Evolutionary conservation across 148 eudicot genomes (phyloP).

Genomic region (Talinum fruticosum): DNA sequence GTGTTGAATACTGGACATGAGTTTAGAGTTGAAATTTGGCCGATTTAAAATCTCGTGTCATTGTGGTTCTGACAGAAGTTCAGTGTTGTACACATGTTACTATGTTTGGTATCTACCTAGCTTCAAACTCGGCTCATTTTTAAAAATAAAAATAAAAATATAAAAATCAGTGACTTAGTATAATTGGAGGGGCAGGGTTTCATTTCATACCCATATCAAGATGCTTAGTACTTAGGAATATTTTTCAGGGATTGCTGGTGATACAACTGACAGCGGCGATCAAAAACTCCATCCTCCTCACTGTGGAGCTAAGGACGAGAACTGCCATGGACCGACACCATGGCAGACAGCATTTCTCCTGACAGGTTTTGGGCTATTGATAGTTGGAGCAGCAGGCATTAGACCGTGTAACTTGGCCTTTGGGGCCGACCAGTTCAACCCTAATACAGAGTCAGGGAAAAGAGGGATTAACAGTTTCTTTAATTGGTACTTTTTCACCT

Average conservation of each 20-base stretch:
- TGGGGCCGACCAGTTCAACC: slow-evolving; percentile 94
- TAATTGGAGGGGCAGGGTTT: too few species aligned
- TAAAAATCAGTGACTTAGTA: too few species aligned
- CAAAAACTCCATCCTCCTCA: slow-evolving; percentile 66
- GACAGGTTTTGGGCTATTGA: slow-evolving; percentile 55
- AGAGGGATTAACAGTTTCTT: slow-evolving; percentile 81
- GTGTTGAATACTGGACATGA: too few species aligned
- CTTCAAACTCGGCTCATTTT: too few species aligned
- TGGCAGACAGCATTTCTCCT: slow-evolving; percentile 51
- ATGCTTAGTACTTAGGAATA: too few species aligned
- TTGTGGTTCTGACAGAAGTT: too few species aligned
- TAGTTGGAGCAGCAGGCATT: slow-evolving; percentile 69
- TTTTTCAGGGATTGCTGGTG: slow-evolving; percentile 58
- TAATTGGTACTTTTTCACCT: slow-evolving; percentile 92
- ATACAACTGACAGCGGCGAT: slow-evolving; percentile 62
- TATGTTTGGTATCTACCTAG: too few species aligned
- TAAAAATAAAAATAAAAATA: too few species aligned
- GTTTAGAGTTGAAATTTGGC: background rate
- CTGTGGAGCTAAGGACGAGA: slow-evolving; percentile 35
- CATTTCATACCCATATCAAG: too few species aligned
- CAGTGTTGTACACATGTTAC: too few species aligned
- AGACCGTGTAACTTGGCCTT: slow-evolving; percentile 89
- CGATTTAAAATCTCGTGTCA: too few species aligned
- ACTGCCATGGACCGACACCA: slow-evolving; percentile 52
- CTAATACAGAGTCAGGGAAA: slow-evolving; percentile 70